phyloP scores from a whole-genome alignment of 2,329 filamentous ascomycete species.

The Colletotrichum tanaceti region DNA sequence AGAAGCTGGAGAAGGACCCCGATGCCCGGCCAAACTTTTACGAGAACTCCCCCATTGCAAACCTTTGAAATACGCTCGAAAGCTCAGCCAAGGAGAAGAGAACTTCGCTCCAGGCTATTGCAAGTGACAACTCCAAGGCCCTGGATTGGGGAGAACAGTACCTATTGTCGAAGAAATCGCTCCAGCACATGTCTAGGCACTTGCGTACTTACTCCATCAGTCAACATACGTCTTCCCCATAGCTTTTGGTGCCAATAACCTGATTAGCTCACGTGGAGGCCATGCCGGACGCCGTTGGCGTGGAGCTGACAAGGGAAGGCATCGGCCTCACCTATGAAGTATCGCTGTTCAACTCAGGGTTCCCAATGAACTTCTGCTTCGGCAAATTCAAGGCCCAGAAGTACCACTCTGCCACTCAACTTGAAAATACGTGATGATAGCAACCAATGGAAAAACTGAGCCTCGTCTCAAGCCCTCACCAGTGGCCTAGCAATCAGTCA shows the following conservation, averaged over 20 bases:
- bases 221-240: conserved; percentile 71
- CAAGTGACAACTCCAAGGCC: not conserved
- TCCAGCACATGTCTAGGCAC: conserved; percentile 49
- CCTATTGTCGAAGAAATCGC: too few relatives aligned
- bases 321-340: conserved; percentile 67
- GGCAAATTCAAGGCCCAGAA: conserved; percentile 3
- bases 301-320: conserved; percentile 65
- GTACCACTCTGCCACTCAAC: conserved; percentile 4
- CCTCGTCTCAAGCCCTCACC: too few relatives aligned
- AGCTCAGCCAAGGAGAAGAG: conserved; percentile 32
- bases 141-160: not conserved
- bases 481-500: too few relatives aligned
- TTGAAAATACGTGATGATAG: too few relatives aligned
- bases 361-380: conserved; percentile 53
- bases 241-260: conserved; percentile 68
- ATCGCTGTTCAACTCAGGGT: conserved; percentile 65
- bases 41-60: not conserved
- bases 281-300: conserved; percentile 67
- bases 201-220: conserved; percentile 72
- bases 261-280: conserved; percentile 71
- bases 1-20: conserved; percentile 42
- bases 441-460: too few relatives aligned
- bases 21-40: not conserved
- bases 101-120: conserved; percentile 17
- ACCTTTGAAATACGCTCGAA: conserved; percentile 30